Base-by-base conservation (phyloP, 228 moss, liverwort and hornwort species). In the Sphagnum fallax region DNA sequence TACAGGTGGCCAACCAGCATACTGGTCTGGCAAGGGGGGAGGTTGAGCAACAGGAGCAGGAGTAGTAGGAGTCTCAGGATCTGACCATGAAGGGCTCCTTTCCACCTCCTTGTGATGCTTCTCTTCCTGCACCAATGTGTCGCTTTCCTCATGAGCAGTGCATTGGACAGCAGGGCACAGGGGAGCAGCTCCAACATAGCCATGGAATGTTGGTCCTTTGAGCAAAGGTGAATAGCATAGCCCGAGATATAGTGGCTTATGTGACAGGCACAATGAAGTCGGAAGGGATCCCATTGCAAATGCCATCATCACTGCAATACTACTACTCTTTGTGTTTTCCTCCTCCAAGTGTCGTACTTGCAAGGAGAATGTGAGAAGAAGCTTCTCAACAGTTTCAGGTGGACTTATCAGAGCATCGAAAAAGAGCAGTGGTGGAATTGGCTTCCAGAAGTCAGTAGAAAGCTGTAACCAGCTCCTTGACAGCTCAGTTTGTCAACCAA, bases 1-100 rank as follows among this genome's bases (percentile, higher is more conserved):
- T 5, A 49, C 65, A 69, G 79, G 82, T 52, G 76, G 69, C 95
- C 95, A 95, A 53, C 95, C 95, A 47, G 86, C 88, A 58, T 83
- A 95, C 18, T 68, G 74, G 48, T 88, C 88, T 32, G 49, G 52
- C 6, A 62, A 61, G 62, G 73, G 61, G 32, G 32, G 32, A 32
- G 32, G 32, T 32, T 32, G 32, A 32, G 32, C 32, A 32, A 32
- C 32, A 32, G 32, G 1, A 32, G 32, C 32, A 32, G 32, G 32
- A 32, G 32, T 32, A 32, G 32, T 32, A 66, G 69, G 71, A 60
- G 61, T 62, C 15, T 50, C 69, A 16, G 51, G 71, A n/a, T 50
- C 65, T 79, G 53, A 70, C 9, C 74, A 73, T 10, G 65, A 68
- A 4, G 78, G 47, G 32, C 48, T 67, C 69, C 75, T 73, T 49